Percentiles rank a stretch among this genome's conserved stretches.
Evolutionary conservation across 805 yeast species (phyloP).

Genomic region (Metschnikowia arizonensis): DNA sequence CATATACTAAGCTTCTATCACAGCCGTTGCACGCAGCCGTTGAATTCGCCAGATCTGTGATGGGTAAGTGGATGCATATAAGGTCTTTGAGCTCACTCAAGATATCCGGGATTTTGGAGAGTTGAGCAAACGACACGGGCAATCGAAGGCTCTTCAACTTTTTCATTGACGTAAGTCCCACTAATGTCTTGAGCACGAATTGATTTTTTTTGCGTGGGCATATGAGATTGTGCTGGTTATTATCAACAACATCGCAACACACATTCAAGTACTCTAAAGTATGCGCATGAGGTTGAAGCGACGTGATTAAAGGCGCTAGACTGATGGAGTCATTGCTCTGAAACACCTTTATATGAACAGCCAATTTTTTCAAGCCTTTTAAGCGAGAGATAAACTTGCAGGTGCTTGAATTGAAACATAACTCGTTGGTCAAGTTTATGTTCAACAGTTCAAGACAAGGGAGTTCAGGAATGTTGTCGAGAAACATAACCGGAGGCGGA

Average conservation of each 20-base stretch:
- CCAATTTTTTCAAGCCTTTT: constrained; percentile 7
- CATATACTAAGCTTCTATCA: constrained; percentile 5
- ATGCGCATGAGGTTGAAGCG: constrained; percentile 11
- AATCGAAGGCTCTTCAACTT: constrained; percentile 9
- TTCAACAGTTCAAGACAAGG: constrained; percentile 10
- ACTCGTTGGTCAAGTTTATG: constrained; percentile 12
- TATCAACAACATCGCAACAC: constrained; percentile 13
- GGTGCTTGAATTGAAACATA: constrained; percentile 12
- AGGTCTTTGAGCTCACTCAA: constrained; percentile 3
- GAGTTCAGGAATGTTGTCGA: constrained; percentile 10
- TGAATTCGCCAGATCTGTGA: constrained; percentile 11
- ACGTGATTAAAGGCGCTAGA: constrained; percentile 11
- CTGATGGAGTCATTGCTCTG: constrained; percentile 6
- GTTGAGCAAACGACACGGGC: constrained; percentile 12
- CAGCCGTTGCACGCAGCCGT: constrained; percentile 11
- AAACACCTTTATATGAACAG: constrained; percentile 12
- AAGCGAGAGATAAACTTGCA: constrained; percentile 7
- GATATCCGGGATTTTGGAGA: constrained; percentile 6
- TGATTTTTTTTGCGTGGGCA: constrained; percentile 11
- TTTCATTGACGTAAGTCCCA: constrained; percentile 7
- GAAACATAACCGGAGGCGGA: constrained; percentile 13
- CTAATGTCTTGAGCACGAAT: constrained; percentile 8
- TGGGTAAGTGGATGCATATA: constrained; percentile 10
- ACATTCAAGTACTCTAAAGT: constrained; percentile 12
- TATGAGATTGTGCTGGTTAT: background rate